Evolutionary conservation across 495 filamentous ascomycete species (phyloP).

Genomic region (Pyrenula aspistea): DNA sequence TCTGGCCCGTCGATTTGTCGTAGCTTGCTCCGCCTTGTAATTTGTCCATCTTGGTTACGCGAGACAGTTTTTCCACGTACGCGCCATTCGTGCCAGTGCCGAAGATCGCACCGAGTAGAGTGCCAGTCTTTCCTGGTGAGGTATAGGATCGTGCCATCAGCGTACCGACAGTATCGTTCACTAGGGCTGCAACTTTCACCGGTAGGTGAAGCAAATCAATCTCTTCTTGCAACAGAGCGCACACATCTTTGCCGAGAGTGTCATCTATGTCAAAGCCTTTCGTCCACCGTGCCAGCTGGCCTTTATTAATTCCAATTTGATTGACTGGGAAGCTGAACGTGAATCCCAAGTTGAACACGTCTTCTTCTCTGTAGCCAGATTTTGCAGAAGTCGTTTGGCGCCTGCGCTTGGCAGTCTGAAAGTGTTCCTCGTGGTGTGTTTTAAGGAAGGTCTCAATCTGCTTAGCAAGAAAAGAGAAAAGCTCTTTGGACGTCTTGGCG

Average conservation of each 20-base stretch:
- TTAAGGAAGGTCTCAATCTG: slow-evolving; percentile 82
- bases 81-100: slow-evolving; percentile 93
- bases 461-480: slow-evolving; percentile 87
- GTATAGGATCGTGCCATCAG: slow-evolving; percentile 96
- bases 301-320: slow-evolving; percentile 86
- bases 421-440: slow-evolving; percentile 82
- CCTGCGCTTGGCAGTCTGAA: slow-evolving; percentile 53
- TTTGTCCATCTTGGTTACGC: slow-evolving; percentile 35
- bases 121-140: slow-evolving; percentile 74
- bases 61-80: slow-evolving; percentile 53
- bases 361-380: slow-evolving; percentile 45
- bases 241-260: slow-evolving; percentile 88
- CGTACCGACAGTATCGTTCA: slow-evolving; percentile 96
- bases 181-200: slow-evolving; percentile 83
- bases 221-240: slow-evolving; percentile 76
- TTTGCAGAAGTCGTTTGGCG: slow-evolving; percentile 39
- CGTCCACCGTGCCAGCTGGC: slow-evolving; percentile 88
- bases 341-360: slow-evolving; percentile 85
- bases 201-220: slow-evolving; percentile 80
- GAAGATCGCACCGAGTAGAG: slow-evolving; percentile 79
- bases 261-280: slow-evolving; percentile 96
- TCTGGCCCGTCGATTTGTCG: slow-evolving; percentile 74
- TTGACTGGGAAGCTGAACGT: slow-evolving; percentile 97
- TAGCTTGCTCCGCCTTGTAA: slow-evolving; percentile 34
- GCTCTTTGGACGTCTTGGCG: slow-evolving; percentile 71